These are phyloP conservation scores for Pezicula rhizophila DNA, from an alignment of 2,329 filamentous ascomycete genomes.

Conservation along the genomic window DNA sequence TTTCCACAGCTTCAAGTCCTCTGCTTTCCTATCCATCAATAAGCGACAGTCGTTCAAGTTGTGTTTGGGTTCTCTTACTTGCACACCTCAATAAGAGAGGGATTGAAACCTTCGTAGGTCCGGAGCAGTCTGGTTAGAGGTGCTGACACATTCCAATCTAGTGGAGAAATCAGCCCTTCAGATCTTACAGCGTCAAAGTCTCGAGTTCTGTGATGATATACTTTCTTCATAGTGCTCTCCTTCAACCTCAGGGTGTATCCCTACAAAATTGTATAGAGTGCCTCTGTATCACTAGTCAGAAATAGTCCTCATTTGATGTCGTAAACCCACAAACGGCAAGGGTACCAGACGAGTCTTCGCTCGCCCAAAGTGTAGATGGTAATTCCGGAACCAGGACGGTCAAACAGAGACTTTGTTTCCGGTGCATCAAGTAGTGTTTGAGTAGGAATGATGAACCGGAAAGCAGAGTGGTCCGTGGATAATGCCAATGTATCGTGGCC, in stretches of 20 bases:
- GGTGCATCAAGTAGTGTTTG: conserved; percentile 19
- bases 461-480: conserved; percentile 20
- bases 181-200: too few species aligned
- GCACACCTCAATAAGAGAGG: conserved; percentile 3
- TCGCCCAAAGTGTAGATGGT: background rate
- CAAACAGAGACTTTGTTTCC: conserved; percentile 11
- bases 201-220: background rate
- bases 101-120: conserved; percentile 5
- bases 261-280: background rate
- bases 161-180: background rate
- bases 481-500: conserved; percentile 11
- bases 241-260: background rate
- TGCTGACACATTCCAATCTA: background rate
- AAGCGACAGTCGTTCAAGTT: background rate
- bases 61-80: background rate
- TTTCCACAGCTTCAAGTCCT: conserved; percentile 16
- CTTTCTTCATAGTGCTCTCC: background rate
- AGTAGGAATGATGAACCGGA: conserved; percentile 28
- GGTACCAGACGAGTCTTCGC: background rate
- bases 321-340: background rate
- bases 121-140: conserved; percentile 2
- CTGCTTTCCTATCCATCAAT: conserved; percentile 13
- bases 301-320: background rate
- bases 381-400: background rate
- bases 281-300: background rate